Conservation (phyloP, 2,329 filamentous ascomycete species). For the Aspergillus sp. region DNA sequence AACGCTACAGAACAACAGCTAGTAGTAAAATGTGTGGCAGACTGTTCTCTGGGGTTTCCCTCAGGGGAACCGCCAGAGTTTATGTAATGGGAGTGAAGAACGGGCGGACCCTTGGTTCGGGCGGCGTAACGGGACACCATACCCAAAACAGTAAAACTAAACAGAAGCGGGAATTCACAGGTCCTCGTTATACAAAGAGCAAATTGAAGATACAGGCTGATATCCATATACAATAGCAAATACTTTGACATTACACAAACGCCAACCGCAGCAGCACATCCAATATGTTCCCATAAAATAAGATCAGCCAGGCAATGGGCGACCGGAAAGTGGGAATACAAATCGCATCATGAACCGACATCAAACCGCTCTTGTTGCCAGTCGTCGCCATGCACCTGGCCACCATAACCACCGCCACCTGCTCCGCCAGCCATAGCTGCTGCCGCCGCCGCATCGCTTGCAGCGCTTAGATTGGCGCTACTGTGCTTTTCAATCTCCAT, state of each 20-base stretch:
- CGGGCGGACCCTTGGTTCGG: too few species aligned
- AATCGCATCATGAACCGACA: conserved; percentile 11
- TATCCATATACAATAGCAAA: too few species aligned
- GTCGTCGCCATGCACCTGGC: conserved; percentile 39
- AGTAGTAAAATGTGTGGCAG: too few species aligned
- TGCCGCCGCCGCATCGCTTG: conserved; percentile 25
- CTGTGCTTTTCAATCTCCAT: conserved; percentile 56
- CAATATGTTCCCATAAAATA: neutral
- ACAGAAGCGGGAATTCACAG: too few species aligned
- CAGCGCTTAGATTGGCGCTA: conserved; percentile 41
- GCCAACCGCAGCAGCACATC: neutral
- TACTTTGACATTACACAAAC: conserved; percentile 2
- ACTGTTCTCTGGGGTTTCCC: too few species aligned
- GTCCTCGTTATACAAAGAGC: too few species aligned
- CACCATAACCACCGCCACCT: conserved; percentile 15
- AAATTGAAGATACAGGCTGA: too few species aligned
- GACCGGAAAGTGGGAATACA: conserved; percentile 1
- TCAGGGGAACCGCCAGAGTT: too few species aligned
- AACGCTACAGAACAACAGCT: too few species aligned
- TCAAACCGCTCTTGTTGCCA: conserved; percentile 58
- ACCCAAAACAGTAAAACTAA: too few species aligned
- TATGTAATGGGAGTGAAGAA: too few species aligned
- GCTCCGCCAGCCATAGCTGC: conserved; percentile 16
- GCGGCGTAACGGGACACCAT: too few species aligned
- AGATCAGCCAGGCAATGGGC: conserved; percentile 6